Evolutionary conservation across 2,329 filamentous ascomycete species (phyloP).

Genomic region (Rachicladosporium sp.): DNA sequence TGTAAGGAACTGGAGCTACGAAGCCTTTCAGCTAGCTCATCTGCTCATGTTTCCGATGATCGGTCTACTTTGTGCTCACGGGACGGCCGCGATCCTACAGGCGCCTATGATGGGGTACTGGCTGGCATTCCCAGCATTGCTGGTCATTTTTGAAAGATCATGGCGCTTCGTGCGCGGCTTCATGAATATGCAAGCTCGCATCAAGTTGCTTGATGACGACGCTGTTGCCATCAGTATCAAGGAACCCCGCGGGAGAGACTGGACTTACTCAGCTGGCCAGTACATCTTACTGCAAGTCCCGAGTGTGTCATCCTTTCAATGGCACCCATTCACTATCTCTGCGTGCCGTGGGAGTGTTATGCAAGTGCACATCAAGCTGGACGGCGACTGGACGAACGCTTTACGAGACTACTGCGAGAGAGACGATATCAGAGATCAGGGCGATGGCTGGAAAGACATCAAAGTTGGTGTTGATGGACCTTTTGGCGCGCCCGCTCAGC

Average conservation of each 20-base stretch:
- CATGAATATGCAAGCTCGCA: slow-evolving; percentile 34
- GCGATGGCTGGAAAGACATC: slow-evolving; percentile 23
- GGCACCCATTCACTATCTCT: slow-evolving; percentile 49
- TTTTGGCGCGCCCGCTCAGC: slow-evolving; percentile 45
- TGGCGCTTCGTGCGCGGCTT: slow-evolving; percentile 38
- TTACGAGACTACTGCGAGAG: slow-evolving; percentile 31
- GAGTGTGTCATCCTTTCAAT: slow-evolving; percentile 41
- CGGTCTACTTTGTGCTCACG: slow-evolving; percentile 43
- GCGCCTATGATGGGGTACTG: slow-evolving; percentile 47
- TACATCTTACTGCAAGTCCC: slow-evolving; percentile 47
- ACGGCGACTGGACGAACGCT: slow-evolving; percentile 43
- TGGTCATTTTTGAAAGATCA: slow-evolving; percentile 38
- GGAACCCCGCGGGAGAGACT: slow-evolving; percentile 37
- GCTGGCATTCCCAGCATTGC: slow-evolving; percentile 40
- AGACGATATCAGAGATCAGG: slow-evolving; percentile 8
- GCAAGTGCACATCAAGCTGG: slow-evolving; percentile 46
- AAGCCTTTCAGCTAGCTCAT: slow-evolving; percentile 46
- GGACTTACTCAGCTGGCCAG: slow-evolving; percentile 45
- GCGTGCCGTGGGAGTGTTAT: slow-evolving; percentile 41
- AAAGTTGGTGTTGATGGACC: slow-evolving; percentile 45
- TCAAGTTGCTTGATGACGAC: slow-evolving; percentile 40
- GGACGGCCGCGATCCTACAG: slow-evolving; percentile 38
- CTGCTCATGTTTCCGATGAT: slow-evolving; percentile 48
- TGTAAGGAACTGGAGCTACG: slow-evolving; percentile 41
- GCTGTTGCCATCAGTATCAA: slow-evolving; percentile 39